These are phyloP conservation scores for Fagus sylvatica DNA, from an alignment of 306 rosid genomes.

Conservation along the genomic window DNA sequence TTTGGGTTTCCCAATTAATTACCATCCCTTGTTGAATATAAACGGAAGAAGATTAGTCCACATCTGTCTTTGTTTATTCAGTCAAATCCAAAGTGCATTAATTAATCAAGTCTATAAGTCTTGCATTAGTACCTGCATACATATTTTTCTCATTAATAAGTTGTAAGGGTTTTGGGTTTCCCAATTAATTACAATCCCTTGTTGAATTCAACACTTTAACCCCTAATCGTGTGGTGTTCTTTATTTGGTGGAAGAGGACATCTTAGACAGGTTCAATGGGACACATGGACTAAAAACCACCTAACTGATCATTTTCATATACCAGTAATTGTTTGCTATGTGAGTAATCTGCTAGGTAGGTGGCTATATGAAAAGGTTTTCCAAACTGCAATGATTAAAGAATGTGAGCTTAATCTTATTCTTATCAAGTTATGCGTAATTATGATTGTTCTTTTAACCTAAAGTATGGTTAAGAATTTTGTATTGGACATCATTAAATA, in stretches of 20 bases:
- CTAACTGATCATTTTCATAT: constrained; percentile 21
- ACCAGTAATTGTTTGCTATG: not conserved
- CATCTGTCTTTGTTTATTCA: no score
- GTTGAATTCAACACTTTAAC: not conserved
- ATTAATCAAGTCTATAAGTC: no score
- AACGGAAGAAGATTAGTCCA: no score
- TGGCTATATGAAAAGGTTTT: not conserved
- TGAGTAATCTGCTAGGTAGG: not conserved
- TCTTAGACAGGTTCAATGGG: not conserved
- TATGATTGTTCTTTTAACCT: not conserved
- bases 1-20: no score
- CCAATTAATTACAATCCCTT: not conserved
- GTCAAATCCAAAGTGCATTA: no score
- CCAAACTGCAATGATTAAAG: constrained; percentile 1
- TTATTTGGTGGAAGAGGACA: constrained; percentile 27
- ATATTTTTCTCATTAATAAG: no score
- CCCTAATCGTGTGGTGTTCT: not conserved
- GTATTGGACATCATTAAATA: not conserved
- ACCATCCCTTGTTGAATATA: no score
- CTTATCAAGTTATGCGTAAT: constrained; percentile 3
- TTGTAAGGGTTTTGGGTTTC: no score
- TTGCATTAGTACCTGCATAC: no score
- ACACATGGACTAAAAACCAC: constrained; percentile 1
- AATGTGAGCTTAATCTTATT: not conserved
- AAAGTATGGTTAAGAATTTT: constrained; percentile 11